Base-by-base conservation (phyloP, 352 stramenopile species). In the Pythium brassicae region DNA sequence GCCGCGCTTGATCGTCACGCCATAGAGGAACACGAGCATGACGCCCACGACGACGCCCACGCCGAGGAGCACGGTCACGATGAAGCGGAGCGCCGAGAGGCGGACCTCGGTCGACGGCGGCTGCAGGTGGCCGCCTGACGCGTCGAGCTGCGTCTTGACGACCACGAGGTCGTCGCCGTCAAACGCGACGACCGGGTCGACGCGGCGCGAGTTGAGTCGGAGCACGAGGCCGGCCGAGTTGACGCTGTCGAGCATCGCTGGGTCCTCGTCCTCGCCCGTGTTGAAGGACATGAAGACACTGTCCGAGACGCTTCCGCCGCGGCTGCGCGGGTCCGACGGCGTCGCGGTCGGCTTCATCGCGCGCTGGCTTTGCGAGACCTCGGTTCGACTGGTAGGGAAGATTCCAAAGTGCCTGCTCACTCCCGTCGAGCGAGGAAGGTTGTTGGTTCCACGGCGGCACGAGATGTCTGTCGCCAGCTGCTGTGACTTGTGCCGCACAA, bases 1-100 rank as follows among this genome's bases (percentile, higher is more conserved):
- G 53, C n/a, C 53, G 32, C 11, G 32, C 26, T 60, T 53, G 32
- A 60, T 51, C 19, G 42, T 53, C 27, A 60, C 45, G 26, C 53
- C 53, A n/a, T 26, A 5, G 15, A 60, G 27, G 43, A 60, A 60
- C 8, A 60, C 44, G 32, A 32, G 3, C 53, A 60, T 53, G 42
- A 60, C 42, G 26, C 25, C 27, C 9, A 35, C 43, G 23, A 60
- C 53, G 32, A 44, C 26, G 43, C 42, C 26, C 4, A 60, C 17
- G 27, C 53, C 53, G 25, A 60, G n/a, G 3, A 60, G 44, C 34
- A 53, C 53, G 42, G 53, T 27, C 5, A 12, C 42, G 42, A 54
- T 17, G 42, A 54, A 53, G 8, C 43, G 53, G 11, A 49, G 10
- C 11, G 49, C 49, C 29, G 49, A 54, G n/a, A 54, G 22, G n/a